Evolutionary conservation across 1,284 basidiomycete species (phyloP), one percentile per base, ranked within the genome.

Genomic region (Mrakiaceae sp.): DNA sequence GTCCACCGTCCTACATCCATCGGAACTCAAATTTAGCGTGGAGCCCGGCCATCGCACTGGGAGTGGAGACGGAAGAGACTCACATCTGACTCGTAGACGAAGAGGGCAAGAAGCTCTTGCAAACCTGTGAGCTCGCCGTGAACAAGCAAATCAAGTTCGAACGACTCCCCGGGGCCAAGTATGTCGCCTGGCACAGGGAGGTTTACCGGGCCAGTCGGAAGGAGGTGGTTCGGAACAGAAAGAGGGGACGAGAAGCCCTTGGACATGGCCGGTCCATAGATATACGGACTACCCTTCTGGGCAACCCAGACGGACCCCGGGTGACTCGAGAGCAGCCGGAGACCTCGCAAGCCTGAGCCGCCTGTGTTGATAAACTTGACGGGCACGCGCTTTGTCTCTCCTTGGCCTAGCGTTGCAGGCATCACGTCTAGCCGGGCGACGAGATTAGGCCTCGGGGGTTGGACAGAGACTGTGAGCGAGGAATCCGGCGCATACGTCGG

Each of bases 401-500:
- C 78, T 1, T 70, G 72, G 11, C 68, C 72, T 46, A 77, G 55
- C 8, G 46, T 61, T 0, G 66, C 57, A 0, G 74, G 73, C 0
- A 76, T 55, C 8, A 53, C 68, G 0, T 68, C 62, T 11, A 74
- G 59, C 48, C 71, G 66, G 4, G 73, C 69, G 2, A 55, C 58
- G 0, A 80, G 60, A 1, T 69, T 66, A 40, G 80, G 78, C 57
- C 72, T 65, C 0, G 71, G 66, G 5, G 70, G 66, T 2, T 72
- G 70, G 9, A 80, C 72, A 1, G 67, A 64, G 5, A 80, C 71
- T 0, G 67, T 69, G 54, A 81, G 69, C 4, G 72, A 73, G 5
- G 69, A 68, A 67, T 80, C 79, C 16, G 70, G 67, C 0, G 74
- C 78, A 68, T 81, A 81, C 5, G 72, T 74, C 2, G 74, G 72